Base-by-base conservation (phyloP, 23 red algal species). In the Gracilaria vermiculophylla region DNA sequence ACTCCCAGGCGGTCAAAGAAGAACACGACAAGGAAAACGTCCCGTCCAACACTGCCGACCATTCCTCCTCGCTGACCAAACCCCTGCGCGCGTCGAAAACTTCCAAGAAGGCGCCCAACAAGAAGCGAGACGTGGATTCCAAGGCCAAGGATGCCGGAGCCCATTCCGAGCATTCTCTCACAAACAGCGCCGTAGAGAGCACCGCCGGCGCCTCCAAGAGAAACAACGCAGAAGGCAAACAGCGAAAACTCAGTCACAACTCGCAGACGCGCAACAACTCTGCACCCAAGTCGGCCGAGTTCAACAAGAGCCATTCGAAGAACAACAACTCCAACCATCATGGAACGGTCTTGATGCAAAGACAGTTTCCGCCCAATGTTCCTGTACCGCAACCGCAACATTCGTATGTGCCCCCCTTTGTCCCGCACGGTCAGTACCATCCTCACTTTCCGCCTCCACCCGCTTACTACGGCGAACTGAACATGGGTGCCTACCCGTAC, bases 121-220 rank as follows among this genome's bases (percentile, higher is more conserved):
- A 47, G 15, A 47, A 73, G 13, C 36, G 67, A 73, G 67, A 48
- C 2, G 13, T 10, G 3, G 67, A 73, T 25, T 19, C 39, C 0
- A 47, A 42, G 24, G 35, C 5, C 58, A 48, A 73, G 42, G 42
- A 48, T 14, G 67, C 19, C 7, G 67, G 20, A 25, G 39, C 19
- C 9, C 67, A 73, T 20, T 45, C 67, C 44, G 67, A 73, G 25
- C 37, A 33, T 7, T 73, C 67, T 45, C 28, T 45, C 21, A 17
- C 67, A 23, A 73, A 73, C 67, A 73, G 37, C 20, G 67, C 67
- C 47, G 67, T 73, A 47, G 67, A 73, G 24, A 73, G 67, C 67
- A 73, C 37, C 9, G 37, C 2, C 15, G 67, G 3, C 2, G 36
- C 19, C 10, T 25, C 33, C 5, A 73, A 47, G 37, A 42, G 40